Evolutionary conservation across 2,329 filamentous ascomycete species (phyloP).

Genomic region (Aspergillaceae sp.): DNA sequence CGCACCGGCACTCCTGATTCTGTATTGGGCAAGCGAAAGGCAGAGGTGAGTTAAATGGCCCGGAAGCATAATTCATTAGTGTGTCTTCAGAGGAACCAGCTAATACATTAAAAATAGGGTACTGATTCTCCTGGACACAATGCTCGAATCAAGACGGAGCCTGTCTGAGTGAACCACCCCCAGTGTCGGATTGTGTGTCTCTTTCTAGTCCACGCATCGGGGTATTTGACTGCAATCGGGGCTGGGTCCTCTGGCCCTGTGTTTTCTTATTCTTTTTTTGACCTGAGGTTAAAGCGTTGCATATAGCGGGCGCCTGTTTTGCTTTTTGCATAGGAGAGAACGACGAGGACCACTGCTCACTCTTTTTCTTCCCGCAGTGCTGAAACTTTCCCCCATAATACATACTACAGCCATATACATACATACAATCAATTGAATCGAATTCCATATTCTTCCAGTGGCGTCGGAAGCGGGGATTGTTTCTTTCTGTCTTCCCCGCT

Average conservation of each 20-base stretch:
- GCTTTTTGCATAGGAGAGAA: conserved; percentile 3
- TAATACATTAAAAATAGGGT: conserved; percentile 11
- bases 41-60: conserved; percentile 43
- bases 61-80: background rate
- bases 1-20: conserved; percentile 52
- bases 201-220: conserved; percentile 1
- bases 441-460: background rate
- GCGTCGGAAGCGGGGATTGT: background rate
- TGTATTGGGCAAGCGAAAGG: conserved; percentile 65
- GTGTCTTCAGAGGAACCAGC: no score
- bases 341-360: no score
- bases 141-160: conserved; percentile 34
- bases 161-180: conserved; percentile 15
- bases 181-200: conserved; percentile 1
- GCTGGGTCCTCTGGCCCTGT: no score
- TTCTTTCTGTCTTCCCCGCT: no score
- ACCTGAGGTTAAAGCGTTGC: conserved; percentile 1
- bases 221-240: background rate
- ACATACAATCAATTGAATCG: background rate
- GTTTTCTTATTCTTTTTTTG: background rate
- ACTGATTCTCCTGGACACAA: conserved; percentile 29
- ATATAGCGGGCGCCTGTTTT: conserved; percentile 13
- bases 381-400: no score
- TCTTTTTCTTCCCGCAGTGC: no score
- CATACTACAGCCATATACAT: background rate